These are phyloP conservation scores for Backusella psychrophila DNA, from an alignment of 192 early-diverging fungal genomes.

Conservation along the genomic window DNA sequence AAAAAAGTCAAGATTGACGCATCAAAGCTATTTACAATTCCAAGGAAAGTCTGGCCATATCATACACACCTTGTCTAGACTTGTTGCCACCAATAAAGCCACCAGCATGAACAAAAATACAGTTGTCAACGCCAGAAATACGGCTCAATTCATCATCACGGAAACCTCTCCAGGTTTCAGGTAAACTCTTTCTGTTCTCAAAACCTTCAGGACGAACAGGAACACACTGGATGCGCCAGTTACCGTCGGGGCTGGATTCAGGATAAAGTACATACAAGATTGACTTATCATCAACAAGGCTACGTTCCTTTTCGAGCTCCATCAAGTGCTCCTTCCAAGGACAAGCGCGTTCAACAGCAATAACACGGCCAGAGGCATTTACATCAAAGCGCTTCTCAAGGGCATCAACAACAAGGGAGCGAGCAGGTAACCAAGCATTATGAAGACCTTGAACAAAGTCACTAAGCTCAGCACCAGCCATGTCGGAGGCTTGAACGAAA, in stretches of 20 bases:
- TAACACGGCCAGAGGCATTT: conserved; percentile 73
- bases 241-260: conserved; percentile 52
- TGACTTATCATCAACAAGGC: conserved; percentile 45
- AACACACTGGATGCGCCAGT: conserved; percentile 81
- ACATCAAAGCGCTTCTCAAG: conserved; percentile 54
- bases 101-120: conserved; percentile 85
- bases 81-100: conserved; percentile 58
- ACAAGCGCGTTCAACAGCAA: conserved; percentile 80
- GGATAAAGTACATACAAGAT: conserved; percentile 79
- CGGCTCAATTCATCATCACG: conserved; percentile 84
- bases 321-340: conserved; percentile 95
- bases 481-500: conserved; percentile 64
- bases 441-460: conserved; percentile 69
- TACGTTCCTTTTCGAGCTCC: conserved; percentile 59
- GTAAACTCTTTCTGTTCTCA: conserved; percentile 75
- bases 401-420: conserved; percentile 78
- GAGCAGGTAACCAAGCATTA: conserved; percentile 84
- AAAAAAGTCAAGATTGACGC: not conserved
- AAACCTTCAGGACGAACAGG: conserved; percentile 56
- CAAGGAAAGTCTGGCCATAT: conserved; percentile 60
- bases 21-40: conserved; percentile 30
- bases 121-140: conserved; percentile 69
- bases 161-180: conserved; percentile 73
- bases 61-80: conserved; percentile 72
- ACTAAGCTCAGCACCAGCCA: conserved; percentile 79